Evolutionary conservation across 768 basidiomycete genomes (phyloP).

Genomic region (Collybiopsis confluens): DNA sequence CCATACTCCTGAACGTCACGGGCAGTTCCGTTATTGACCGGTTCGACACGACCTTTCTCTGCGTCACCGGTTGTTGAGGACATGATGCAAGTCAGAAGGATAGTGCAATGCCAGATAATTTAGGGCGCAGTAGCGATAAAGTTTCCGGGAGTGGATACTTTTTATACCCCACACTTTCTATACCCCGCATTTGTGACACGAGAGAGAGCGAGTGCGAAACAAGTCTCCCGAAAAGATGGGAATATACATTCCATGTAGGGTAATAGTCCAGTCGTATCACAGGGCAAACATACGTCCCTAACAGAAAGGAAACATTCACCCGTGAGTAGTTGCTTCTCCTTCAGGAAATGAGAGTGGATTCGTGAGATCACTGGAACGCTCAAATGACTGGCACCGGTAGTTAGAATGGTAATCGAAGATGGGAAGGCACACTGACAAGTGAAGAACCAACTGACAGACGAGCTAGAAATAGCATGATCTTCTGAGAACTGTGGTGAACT

Average conservation of each 20-base stretch:
- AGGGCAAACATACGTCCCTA: not conserved
- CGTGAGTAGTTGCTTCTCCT: not conserved
- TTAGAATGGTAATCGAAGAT: not conserved
- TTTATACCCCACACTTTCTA: not conserved
- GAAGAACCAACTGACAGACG: too few relatives aligned
- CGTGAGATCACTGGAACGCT: not conserved
- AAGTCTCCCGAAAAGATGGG: too few relatives aligned
- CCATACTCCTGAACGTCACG: conserved; percentile 9
- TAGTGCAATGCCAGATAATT: not conserved
- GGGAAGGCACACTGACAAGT: too few relatives aligned
- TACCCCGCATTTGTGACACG: too few relatives aligned
- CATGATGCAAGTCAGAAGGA: not conserved
- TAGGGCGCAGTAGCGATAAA: not conserved
- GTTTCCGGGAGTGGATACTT: not conserved
- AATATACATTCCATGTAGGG: too few relatives aligned
- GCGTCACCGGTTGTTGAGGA: not conserved
- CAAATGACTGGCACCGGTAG: not conserved
- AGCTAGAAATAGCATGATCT: too few relatives aligned
- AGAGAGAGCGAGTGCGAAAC: too few relatives aligned
- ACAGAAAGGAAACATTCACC: not conserved
- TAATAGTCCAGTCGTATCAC: too few relatives aligned
- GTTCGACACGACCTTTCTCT: conserved; percentile 5
- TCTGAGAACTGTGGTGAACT: too few relatives aligned
- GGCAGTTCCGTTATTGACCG: not conserved
- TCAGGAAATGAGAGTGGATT: not conserved